Evolutionary conservation across 352 stramenopile genomes (phyloP).

Genomic region (Pseudoperonospora humuli): DNA sequence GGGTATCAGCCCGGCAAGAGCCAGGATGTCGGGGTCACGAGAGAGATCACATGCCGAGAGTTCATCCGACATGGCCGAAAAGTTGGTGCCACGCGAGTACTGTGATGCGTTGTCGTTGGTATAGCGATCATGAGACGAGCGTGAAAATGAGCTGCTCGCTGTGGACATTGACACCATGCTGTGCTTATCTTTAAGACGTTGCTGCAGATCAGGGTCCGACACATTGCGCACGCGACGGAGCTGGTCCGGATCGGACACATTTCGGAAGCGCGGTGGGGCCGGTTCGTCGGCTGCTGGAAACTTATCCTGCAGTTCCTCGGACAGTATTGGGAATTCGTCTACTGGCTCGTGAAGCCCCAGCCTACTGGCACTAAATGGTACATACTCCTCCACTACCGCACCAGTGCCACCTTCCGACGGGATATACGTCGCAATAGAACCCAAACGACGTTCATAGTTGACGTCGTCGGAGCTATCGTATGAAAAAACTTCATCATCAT

Average conservation of each 20-base stretch:
- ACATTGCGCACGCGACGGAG: conserved; percentile 28
- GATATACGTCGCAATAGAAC: conserved; percentile 29
- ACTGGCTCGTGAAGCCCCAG: conserved; percentile 17
- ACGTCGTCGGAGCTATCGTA: conserved; percentile 29
- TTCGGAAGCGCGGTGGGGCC: conserved; percentile 22
- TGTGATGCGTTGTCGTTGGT: conserved; percentile 26
- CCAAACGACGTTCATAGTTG: conserved; percentile 23
- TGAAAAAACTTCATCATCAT: conserved; percentile 20
- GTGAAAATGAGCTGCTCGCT: conserved; percentile 43
- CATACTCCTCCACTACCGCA: conserved; percentile 16
- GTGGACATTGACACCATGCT: conserved; percentile 53
- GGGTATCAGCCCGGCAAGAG: conserved; percentile 36
- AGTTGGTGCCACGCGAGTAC: conserved; percentile 29
- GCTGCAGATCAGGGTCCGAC: conserved; percentile 20
- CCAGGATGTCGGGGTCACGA: conserved; percentile 44
- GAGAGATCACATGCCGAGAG: conserved; percentile 33
- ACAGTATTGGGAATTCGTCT: conserved; percentile 22
- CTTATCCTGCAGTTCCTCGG: conserved; percentile 28
- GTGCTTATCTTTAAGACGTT: conserved; percentile 30
- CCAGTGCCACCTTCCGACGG: conserved; percentile 14
- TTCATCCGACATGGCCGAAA: conserved; percentile 39
- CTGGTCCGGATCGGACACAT: conserved; percentile 26
- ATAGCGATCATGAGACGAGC: conserved; percentile 24
- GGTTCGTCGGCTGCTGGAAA: conserved; percentile 25
- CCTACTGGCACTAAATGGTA: conserved; percentile 11